These are phyloP conservation scores for Yamadazyma epiphylla DNA, from an alignment of 1,139 yeast genomes.

Conservation along the genomic window DNA sequence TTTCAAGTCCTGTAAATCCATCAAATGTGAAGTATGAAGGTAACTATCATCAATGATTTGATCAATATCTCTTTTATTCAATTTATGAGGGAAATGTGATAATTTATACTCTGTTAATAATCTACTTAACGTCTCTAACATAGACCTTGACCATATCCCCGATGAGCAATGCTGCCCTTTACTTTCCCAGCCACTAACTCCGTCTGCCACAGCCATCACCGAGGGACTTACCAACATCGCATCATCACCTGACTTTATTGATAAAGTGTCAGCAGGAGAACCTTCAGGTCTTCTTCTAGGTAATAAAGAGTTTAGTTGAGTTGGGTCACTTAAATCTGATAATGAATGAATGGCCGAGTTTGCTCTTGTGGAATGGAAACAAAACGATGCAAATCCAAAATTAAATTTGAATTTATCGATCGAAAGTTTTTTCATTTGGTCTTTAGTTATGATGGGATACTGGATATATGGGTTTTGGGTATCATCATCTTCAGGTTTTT, in stretches of 20 bases:
- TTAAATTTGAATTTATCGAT: constrained; percentile 44
- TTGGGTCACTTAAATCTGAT: constrained; percentile 49
- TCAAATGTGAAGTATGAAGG: constrained; percentile 48
- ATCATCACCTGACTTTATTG: constrained; percentile 58
- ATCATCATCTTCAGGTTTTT: constrained; percentile 18
- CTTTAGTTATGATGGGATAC: constrained; percentile 40
- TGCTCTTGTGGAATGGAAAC: constrained; percentile 41
- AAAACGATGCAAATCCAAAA: constrained; percentile 45
- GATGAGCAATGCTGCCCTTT: constrained; percentile 39
- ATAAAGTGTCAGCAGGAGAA: constrained; percentile 50
- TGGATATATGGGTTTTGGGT: constrained; percentile 34
- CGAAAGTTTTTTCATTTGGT: constrained; percentile 33
- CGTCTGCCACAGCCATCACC: constrained; percentile 57
- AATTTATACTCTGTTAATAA: constrained; percentile 45
- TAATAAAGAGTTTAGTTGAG: constrained; percentile 42
- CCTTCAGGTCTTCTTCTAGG: constrained; percentile 54
- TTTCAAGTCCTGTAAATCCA: constrained; percentile 46
- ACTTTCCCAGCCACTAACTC: constrained; percentile 59
- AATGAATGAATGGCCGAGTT: constrained; percentile 46
- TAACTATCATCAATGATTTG: constrained; percentile 50
- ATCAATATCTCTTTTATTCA: constrained; percentile 42
- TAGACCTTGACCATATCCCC: constrained; percentile 56
- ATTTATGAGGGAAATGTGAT: constrained; percentile 40
- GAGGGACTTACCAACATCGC: constrained; percentile 59
- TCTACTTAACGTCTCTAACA: constrained; percentile 50